phyloP scores from a whole-genome alignment of 805 yeast genomes.

The Myxozyma kluyveri region DNA sequence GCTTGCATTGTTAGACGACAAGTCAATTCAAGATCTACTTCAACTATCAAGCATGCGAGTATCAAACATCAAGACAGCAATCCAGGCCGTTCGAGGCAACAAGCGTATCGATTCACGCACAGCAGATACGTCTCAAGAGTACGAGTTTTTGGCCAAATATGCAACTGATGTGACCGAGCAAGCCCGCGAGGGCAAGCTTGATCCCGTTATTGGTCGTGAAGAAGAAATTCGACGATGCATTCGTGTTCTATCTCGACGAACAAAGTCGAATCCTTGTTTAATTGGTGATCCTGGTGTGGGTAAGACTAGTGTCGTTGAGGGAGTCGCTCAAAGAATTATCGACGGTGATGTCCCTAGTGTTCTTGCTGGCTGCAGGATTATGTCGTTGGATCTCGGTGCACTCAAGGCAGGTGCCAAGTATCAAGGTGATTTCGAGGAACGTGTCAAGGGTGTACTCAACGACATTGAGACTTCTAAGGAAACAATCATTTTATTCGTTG shows the following conservation, averaged over 20 bases:
- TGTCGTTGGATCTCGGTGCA: slow-evolving; percentile 91
- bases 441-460: slow-evolving; percentile 92
- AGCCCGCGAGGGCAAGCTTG: slow-evolving; percentile 91
- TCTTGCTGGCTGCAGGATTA: slow-evolving; percentile 73
- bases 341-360: slow-evolving; percentile 94
- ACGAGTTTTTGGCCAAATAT: slow-evolving; percentile 82
- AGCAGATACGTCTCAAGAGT: slow-evolving; percentile 84
- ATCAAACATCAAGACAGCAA: slow-evolving; percentile 73
- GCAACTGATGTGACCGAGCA: slow-evolving; percentile 91
- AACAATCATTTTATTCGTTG: slow-evolving; percentile 86
- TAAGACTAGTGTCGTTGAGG: slow-evolving; percentile 96
- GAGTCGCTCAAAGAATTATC: slow-evolving; percentile 95
- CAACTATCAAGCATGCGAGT: slow-evolving; percentile 67
- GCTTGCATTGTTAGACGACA: slow-evolving; percentile 79
- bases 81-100: slow-evolving; percentile 78
- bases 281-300: slow-evolving; percentile 99
- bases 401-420: slow-evolving; percentile 98
- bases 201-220: slow-evolving; percentile 98
- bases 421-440: slow-evolving; percentile 98
- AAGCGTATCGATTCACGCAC: slow-evolving; percentile 89
- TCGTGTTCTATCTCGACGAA: slow-evolving; percentile 92
- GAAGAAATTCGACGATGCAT: slow-evolving; percentile 96
- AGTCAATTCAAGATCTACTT: slow-evolving; percentile 63
- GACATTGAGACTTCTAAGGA: slow-evolving; percentile 78
- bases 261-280: slow-evolving; percentile 92